Conservation (phyloP, 2,329 filamentous ascomycete species). For the Daldinia eschscholtzii region DNA sequence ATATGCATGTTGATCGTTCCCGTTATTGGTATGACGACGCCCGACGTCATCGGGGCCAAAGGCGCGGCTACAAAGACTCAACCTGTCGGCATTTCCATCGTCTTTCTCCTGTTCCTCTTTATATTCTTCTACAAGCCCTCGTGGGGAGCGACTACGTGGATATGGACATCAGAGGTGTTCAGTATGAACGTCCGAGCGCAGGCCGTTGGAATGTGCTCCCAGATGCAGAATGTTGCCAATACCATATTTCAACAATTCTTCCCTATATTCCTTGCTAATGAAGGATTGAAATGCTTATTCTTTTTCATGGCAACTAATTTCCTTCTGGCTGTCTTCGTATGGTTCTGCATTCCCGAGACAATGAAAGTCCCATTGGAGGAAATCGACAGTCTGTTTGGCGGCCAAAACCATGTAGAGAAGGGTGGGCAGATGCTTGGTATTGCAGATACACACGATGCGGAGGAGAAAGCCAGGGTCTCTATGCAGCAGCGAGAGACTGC, state of each 20-base stretch:
- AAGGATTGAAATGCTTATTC: slow-evolving; percentile 59
- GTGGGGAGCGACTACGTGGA: slow-evolving; percentile 78
- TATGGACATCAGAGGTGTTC: slow-evolving; percentile 78
- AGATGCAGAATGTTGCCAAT: slow-evolving; percentile 74
- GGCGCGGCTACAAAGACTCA: slow-evolving; percentile 61
- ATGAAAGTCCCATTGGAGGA: slow-evolving; percentile 65
- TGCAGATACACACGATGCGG: slow-evolving; percentile 27
- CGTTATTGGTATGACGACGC: slow-evolving; percentile 62
- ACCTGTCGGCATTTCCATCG: slow-evolving; percentile 74
- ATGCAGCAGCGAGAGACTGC: slow-evolving; percentile 26
- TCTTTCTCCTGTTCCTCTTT: slow-evolving; percentile 75
- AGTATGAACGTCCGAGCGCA: slow-evolving; percentile 79
- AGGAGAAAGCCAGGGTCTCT: slow-evolving; percentile 29
- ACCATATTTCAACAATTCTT: slow-evolving; percentile 78
- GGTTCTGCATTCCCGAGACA: slow-evolving; percentile 65
- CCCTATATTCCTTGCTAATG: slow-evolving; percentile 73
- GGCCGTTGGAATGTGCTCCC: slow-evolving; percentile 74
- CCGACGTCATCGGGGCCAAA: slow-evolving; percentile 61
- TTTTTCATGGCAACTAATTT: slow-evolving; percentile 61
- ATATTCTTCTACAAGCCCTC: slow-evolving; percentile 77
- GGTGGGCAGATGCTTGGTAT: slow-evolving; percentile 61
- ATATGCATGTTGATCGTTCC: slow-evolving; percentile 76
- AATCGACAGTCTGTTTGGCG: slow-evolving; percentile 68
- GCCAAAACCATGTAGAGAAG: slow-evolving; percentile 67
- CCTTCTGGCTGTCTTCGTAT: slow-evolving; percentile 63